Conservation (phyloP, 306 rosid genomes). For the Benincasa hispida region DNA sequence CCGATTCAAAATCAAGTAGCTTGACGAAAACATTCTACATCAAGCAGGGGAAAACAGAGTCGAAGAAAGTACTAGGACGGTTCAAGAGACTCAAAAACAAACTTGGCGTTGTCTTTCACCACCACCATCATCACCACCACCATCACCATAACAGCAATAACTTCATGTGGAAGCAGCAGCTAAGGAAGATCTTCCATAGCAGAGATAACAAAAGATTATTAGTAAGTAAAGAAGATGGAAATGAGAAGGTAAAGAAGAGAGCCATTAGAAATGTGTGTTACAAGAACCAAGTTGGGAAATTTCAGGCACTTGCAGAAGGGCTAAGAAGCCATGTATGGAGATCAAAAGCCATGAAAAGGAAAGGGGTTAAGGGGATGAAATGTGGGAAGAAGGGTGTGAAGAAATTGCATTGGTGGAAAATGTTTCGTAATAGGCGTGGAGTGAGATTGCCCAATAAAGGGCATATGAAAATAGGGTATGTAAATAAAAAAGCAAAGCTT, state of each 20-base stretch:
- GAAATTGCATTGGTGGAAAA: slow-evolving; percentile 47
- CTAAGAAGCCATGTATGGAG: slow-evolving; percentile 29
- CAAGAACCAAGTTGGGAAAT: slow-evolving; percentile 30
- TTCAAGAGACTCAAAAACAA: slow-evolving; percentile 46
- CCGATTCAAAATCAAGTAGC: slow-evolving; percentile 10
- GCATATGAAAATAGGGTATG: slow-evolving; percentile 29
- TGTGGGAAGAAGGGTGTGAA: slow-evolving; percentile 4
- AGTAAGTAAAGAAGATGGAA: background rate
- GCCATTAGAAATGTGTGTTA: slow-evolving; percentile 9
- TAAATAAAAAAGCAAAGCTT: slow-evolving; percentile 20
- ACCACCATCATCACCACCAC: slow-evolving; percentile 58
- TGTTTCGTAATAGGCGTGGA: slow-evolving; percentile 18
- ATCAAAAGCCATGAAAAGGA: slow-evolving; percentile 21
- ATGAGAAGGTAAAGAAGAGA: slow-evolving; percentile 16
- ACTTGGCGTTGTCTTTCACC: slow-evolving; percentile 66
- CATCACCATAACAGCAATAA: slow-evolving; percentile 5
- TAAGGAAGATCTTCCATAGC: slow-evolving; percentile 21
- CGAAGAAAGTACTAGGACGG: slow-evolving; percentile 24
- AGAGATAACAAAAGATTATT: slow-evolving; percentile 7
- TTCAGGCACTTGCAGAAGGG: slow-evolving; percentile 50
- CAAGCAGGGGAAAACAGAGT: background rate
- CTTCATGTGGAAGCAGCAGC: slow-evolving; percentile 34
- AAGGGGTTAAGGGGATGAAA: slow-evolving; percentile 5
- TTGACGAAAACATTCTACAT: slow-evolving; percentile 10
- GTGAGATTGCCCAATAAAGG: slow-evolving; percentile 33